These are phyloP conservation scores for Stachybotrys chartarum DNA, from an alignment of 2,329 filamentous ascomycete genomes.

Conservation along the genomic window DNA sequence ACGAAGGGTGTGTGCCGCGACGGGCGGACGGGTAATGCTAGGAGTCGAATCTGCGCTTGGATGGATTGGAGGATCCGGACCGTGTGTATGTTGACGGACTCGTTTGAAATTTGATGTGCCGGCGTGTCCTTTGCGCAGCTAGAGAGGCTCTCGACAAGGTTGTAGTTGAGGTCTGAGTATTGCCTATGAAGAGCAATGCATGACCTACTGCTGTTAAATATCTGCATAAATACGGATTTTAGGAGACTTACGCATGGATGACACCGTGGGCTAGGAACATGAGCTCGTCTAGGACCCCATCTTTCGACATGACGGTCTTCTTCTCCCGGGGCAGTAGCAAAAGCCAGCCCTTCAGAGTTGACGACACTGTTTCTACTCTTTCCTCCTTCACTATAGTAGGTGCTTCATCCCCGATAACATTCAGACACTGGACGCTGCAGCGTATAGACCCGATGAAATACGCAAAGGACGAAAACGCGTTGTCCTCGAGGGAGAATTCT, in stretches of 20 bases:
- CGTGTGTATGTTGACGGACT: constrained; percentile 28
- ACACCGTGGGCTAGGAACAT: constrained; percentile 80
- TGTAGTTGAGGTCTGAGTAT: constrained; percentile 29
- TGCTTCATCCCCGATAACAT: constrained; percentile 10
- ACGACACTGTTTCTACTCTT: constrained; percentile 25
- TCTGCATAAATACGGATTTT: constrained; percentile 5
- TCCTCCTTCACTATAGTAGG: constrained; percentile 15
- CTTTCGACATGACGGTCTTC: constrained; percentile 21
- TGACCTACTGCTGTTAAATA: constrained; percentile 3
- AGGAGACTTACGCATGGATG: constrained; percentile 36
- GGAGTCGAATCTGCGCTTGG: constrained; percentile 28
- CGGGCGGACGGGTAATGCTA: constrained; percentile 24
- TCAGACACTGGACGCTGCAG: constrained; percentile 16
- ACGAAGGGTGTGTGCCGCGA: constrained; percentile 31
- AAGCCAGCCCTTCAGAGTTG: constrained; percentile 28
- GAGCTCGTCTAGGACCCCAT: constrained; percentile 56
- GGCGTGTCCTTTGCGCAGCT: constrained; percentile 21
- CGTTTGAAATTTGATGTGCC: constrained; percentile 6
- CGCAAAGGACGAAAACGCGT: constrained; percentile 56
- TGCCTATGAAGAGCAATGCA: constrained; percentile 29
- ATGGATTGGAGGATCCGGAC: constrained; percentile 27
- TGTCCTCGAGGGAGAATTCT: constrained; percentile 47
- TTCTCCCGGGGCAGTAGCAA: constrained; percentile 25
- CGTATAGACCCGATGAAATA: constrained; percentile 60
- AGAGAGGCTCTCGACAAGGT: constrained; percentile 27